phyloP scores from a whole-genome alignment of 225 moss, liverwort and hornwort genomes.

The Anthoceros angustus region DNA sequence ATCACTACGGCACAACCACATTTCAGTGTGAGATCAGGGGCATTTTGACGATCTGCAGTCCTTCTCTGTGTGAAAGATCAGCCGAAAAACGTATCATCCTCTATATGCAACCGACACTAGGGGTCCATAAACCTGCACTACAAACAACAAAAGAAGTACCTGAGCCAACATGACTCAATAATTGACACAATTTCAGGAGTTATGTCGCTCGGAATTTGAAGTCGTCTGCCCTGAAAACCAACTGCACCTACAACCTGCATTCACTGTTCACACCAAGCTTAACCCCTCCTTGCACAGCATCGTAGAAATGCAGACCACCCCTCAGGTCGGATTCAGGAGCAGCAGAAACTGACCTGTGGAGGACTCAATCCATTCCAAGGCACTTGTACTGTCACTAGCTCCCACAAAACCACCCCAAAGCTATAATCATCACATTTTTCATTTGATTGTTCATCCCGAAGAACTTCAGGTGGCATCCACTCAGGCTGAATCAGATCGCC shows the following conservation, averaged over 20 bases:
- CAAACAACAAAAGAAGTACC: constrained; percentile 19
- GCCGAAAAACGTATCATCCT: not conserved
- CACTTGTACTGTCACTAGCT: constrained; percentile 33
- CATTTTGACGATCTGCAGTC: no score
- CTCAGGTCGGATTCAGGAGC: not conserved
- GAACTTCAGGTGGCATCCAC: not conserved
- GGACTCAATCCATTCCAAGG: constrained; percentile 48
- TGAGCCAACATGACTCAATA: constrained; percentile 36
- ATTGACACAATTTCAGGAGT: constrained; percentile 20
- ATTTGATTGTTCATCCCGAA: constrained; percentile 3
- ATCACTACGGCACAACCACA: constrained; percentile 21
- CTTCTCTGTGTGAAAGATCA: not conserved
- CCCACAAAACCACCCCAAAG: constrained; percentile 52
- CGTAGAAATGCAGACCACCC: not conserved
- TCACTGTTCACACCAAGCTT: no score
- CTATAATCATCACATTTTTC: constrained; percentile 49
- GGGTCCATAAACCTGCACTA: no score
- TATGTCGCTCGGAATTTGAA: no score
- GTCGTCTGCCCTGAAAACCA: constrained; percentile 38
- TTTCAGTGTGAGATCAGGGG: not conserved
- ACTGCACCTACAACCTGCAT: no score
- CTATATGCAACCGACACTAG: constrained; percentile 4
- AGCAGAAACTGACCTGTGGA: constrained; percentile 20
- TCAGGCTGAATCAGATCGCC: not conserved
- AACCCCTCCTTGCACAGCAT: no score